phyloP scores from a whole-genome alignment of 768 basidiomycete species.

The Macrocybe gigantea region DNA sequence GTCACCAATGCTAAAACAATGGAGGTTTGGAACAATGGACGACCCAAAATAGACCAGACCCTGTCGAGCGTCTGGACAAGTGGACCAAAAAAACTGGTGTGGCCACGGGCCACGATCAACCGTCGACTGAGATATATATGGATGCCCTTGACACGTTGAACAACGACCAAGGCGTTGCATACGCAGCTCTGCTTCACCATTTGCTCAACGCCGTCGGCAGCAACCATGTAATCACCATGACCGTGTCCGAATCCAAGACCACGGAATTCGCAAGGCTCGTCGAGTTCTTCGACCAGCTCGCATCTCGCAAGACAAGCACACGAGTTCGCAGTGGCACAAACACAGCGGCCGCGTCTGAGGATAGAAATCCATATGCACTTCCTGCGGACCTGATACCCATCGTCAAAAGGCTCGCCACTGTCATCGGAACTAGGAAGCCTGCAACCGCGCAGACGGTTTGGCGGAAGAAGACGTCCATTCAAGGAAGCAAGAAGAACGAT shows the following conservation, averaged over 20 bases:
- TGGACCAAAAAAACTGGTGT: too few relatives aligned
- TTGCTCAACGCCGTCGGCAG: background rate
- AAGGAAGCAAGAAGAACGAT: conserved; percentile 20
- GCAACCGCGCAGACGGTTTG: background rate
- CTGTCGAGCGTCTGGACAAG: too few relatives aligned
- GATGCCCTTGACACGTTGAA: conserved; percentile 1
- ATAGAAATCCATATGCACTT: conserved; percentile 13
- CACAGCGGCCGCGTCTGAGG: conserved; percentile 20
- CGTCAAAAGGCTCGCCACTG: conserved; percentile 24
- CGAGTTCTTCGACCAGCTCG: conserved; percentile 51
- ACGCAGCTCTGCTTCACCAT: background rate
- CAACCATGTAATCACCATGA: conserved; percentile 7
- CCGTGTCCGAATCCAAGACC: conserved; percentile 29
- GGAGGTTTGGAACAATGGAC: too few relatives aligned
- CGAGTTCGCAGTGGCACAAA: conserved; percentile 5
- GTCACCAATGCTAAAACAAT: too few relatives aligned
- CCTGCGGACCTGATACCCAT: conserved; percentile 33
- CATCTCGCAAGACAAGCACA: conserved; percentile 31
- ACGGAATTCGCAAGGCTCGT: conserved; percentile 52
- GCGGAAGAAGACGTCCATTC: conserved; percentile 3
- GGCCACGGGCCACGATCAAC: too few relatives aligned
- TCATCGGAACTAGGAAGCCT: conserved; percentile 12
- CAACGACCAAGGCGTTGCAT: background rate
- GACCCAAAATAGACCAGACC: too few relatives aligned
- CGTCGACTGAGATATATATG: conserved; percentile 3